Base-by-base conservation (phyloP, 805 yeast genomes). In the Starmerella cellae region DNA sequence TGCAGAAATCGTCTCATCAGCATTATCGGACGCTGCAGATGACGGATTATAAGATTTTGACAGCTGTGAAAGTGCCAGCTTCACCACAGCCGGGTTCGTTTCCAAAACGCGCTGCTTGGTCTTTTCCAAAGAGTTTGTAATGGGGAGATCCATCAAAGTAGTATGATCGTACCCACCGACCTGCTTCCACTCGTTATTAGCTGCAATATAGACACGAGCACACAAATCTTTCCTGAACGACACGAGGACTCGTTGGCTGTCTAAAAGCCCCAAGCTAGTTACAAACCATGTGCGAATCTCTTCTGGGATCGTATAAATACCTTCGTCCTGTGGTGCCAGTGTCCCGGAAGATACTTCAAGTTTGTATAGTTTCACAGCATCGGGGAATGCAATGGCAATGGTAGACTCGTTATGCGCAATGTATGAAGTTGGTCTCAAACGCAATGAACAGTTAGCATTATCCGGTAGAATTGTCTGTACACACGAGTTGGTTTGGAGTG, bases 401-500 rank as follows among this genome's bases (percentile, higher is more conserved):
- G 11, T 26, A 16, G 33, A 3, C 2, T 16, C 47, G 16, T 16
- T 17, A 4, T 26, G 33, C 14, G 44, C 31, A 5, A 54, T 30
- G 38, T 42, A 44, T 6, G 26, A 34, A 2, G 51, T 33, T 1
- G 57, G 51, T 20, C 38, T 42, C 27, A 47, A 33, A n/a, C 47
- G 40, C 24, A 36, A 35, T 6, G 42, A 34, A 3, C 35, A 26
- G 3, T 11, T 27, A 6, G 35, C 11, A 14, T 26, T 37, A 4
- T 22, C 32, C 11, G 37, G 6, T 2, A 18, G 23, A 23, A 47
- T 20, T 16, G 10, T 17, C 33, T 42, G 39, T n/a, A 64, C 33
- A n/a, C 64, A 51, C 4, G 52, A 37, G 37, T 60, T 54, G 3
- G 64, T 51, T 0, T 54, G 47, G 3, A 78, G 52, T 23, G 74